Evolutionary conservation across 768 basidiomycete genomes (phyloP).

Genomic region (Calvatia gigantea): DNA sequence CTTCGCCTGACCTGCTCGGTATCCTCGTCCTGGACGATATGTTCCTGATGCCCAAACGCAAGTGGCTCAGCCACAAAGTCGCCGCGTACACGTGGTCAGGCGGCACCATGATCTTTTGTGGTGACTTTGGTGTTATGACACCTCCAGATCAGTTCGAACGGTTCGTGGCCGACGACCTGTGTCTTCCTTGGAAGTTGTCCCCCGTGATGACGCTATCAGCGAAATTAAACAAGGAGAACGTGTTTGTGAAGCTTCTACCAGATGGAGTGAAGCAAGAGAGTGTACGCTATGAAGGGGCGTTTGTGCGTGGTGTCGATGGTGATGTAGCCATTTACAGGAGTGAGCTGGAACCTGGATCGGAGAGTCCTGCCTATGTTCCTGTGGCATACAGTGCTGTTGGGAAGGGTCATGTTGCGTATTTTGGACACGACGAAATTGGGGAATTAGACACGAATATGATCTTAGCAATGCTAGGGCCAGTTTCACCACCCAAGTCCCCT

Average conservation of each 20-base stretch:
- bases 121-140: slow-evolving; percentile 21
- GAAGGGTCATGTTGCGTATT: slow-evolving; percentile 31
- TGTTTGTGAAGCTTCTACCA: slow-evolving; percentile 17
- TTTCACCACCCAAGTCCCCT: too few relatives aligned
- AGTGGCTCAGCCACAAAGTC: slow-evolving; percentile 25
- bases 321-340: slow-evolving; percentile 16
- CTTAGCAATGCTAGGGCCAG: neutral
- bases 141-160: slow-evolving; percentile 16
- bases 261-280: slow-evolving; percentile 20
- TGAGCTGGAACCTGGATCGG: slow-evolving; percentile 14
- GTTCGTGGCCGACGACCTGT: slow-evolving; percentile 27
- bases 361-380: slow-evolving; percentile 18
- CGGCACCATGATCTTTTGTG: slow-evolving; percentile 33
- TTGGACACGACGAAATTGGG: neutral
- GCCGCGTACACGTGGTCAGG: slow-evolving; percentile 31
- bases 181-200: slow-evolving; percentile 29
- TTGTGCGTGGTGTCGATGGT: slow-evolving; percentile 13
- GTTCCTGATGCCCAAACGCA: slow-evolving; percentile 22
- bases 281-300: slow-evolving; percentile 20
- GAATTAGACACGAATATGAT: neutral
- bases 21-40: slow-evolving; percentile 33
- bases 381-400: slow-evolving; percentile 26
- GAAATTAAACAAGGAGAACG: slow-evolving; percentile 15
- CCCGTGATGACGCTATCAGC: slow-evolving; percentile 16
- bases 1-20: slow-evolving; percentile 26